phyloP scores from a whole-genome alignment of 2,329 filamentous ascomycete genomes.

The Ascochyta lentis region DNA sequence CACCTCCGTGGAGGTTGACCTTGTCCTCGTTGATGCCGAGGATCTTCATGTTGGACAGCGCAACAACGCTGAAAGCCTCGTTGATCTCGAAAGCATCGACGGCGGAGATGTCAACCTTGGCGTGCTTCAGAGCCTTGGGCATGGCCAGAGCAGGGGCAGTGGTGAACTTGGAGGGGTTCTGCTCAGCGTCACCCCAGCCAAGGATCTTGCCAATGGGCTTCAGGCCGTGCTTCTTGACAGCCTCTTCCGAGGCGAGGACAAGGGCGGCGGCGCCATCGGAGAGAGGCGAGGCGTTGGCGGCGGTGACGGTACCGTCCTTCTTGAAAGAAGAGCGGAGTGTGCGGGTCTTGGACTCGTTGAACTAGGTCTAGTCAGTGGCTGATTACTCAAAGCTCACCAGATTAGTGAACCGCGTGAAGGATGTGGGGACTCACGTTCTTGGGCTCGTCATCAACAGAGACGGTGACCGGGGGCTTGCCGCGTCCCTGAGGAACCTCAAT shows the following conservation, averaged over 20 bases:
- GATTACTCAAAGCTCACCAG: not conserved
- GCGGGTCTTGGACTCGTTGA: slow-evolving; percentile 60
- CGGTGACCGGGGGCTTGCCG: slow-evolving; percentile 82
- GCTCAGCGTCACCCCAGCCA: slow-evolving; percentile 94
- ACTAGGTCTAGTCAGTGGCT: slow-evolving; percentile 37
- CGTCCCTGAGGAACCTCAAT: slow-evolving; percentile 86
- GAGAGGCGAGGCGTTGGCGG: slow-evolving; percentile 93
- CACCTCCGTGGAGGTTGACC: slow-evolving; percentile 94
- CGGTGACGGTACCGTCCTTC: slow-evolving; percentile 86
- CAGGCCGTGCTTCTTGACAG: slow-evolving; percentile 87
- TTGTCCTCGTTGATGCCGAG: slow-evolving; percentile 79
- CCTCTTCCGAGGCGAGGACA: slow-evolving; percentile 91
- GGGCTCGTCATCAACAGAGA: slow-evolving; percentile 91
- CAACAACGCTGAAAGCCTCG: slow-evolving; percentile 97
- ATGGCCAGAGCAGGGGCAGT: slow-evolving; percentile 92
- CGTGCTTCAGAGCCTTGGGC: slow-evolving; percentile 96
- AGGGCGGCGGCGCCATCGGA: slow-evolving; percentile 94
- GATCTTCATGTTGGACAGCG: slow-evolving; percentile 94
- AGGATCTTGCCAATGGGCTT: slow-evolving; percentile 96
- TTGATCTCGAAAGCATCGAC: slow-evolving; percentile 99
- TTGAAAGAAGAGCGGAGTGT: slow-evolving; percentile 76
- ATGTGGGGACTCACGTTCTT: slow-evolving; percentile 73
- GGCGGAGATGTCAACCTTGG: slow-evolving; percentile 76
- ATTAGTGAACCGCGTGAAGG: not conserved
- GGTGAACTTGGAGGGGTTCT: slow-evolving; percentile 93